Base-by-base conservation (phyloP, 139 green algal genomes). In the Chlorella sp. region DNA sequence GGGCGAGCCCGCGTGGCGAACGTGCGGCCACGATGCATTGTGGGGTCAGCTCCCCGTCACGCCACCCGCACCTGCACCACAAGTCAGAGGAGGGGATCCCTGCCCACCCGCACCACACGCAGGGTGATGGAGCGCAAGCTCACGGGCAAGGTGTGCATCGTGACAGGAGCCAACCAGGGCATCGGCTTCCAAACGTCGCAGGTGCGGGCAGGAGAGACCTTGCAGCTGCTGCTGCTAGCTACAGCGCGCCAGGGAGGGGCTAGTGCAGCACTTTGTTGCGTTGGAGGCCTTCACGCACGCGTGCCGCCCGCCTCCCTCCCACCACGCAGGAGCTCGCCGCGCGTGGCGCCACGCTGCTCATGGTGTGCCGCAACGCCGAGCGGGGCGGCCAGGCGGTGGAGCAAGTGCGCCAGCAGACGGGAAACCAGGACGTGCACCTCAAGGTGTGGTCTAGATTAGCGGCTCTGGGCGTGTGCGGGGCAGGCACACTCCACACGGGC, bases 81-180 rank as follows among this genome's bases (percentile, higher is more conserved):
- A 27, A 32, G 27, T 35, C 14, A 62, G 14, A 55, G 27, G 14
- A 31, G 10, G 2, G 23, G 3, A 27, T 32, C 17, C 33, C 2
- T 60, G 23, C 62, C 35, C 35, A n/a, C 31, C 26, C 35, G 2
- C 35, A 31, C 24, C 35, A 30, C 24, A 61, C 32, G 60, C 70
- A 84, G 75, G 36, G 62, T 81, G 35, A 80, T 84, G 73, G 27
- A 79, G 14, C 70, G 73, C 1, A 64, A 71, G 0, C 74, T 93
- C 33, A 49, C 80, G 2, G 87, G 87, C 0, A 77, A 78, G 29
- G 70, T 81, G n/a, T 70, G 29, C 24, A 73, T 90, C 61, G 86
- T 92, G 2, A 92, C 88, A 0, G 88, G 88, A 0, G 87, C 87
- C 5, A 91, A 91, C 59, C 71, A 85, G 29, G 88, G 88, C 0